Percentiles rank a stretch among this genome's conserved stretches.
Conservation (phyloP, 2,329 filamentous ascomycete species). For the Penicillium brevicompactum region DNA sequence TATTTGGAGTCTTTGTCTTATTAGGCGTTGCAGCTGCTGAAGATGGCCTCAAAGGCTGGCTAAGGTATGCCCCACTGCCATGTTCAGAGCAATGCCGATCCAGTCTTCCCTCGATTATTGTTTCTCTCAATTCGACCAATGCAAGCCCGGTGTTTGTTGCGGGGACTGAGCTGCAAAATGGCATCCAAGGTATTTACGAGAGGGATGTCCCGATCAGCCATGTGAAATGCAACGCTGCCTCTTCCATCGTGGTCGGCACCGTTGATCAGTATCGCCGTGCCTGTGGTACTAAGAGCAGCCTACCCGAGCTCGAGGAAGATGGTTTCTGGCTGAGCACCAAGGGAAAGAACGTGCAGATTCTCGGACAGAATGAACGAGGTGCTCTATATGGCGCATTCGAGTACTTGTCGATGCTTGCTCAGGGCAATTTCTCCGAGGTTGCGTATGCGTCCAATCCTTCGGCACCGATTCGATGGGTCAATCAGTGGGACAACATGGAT, state of each 20-base stretch:
- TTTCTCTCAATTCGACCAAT: constrained; percentile 57
- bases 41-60: constrained; percentile 63
- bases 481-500: constrained; percentile 74
- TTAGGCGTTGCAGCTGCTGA: constrained; percentile 50
- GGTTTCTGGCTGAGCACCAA: constrained; percentile 63
- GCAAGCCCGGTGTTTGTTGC: constrained; percentile 62
- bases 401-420: constrained; percentile 66
- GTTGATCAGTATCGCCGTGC: constrained; percentile 30
- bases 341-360: constrained; percentile 50
- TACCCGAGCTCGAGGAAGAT: constrained; percentile 36
- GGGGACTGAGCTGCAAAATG: constrained; percentile 60
- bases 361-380: constrained; percentile 56
- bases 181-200: constrained; percentile 61
- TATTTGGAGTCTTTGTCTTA: constrained; percentile 8
- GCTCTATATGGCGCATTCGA: constrained; percentile 71
- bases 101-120: constrained; percentile 51
- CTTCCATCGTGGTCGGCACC: constrained; percentile 35
- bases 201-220: constrained; percentile 44
- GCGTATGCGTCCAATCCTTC: constrained; percentile 58
- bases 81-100: constrained; percentile 40
- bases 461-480: constrained; percentile 68
- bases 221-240: constrained; percentile 19
- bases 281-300: constrained; percentile 18
- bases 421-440: constrained; percentile 55
- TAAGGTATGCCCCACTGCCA: constrained; percentile 63